Evolutionary conservation across 2,329 filamentous ascomycete genomes (phyloP), one percentile per base, ranked within the genome.

Genomic region (Diaporthe aspalathi): DNA sequence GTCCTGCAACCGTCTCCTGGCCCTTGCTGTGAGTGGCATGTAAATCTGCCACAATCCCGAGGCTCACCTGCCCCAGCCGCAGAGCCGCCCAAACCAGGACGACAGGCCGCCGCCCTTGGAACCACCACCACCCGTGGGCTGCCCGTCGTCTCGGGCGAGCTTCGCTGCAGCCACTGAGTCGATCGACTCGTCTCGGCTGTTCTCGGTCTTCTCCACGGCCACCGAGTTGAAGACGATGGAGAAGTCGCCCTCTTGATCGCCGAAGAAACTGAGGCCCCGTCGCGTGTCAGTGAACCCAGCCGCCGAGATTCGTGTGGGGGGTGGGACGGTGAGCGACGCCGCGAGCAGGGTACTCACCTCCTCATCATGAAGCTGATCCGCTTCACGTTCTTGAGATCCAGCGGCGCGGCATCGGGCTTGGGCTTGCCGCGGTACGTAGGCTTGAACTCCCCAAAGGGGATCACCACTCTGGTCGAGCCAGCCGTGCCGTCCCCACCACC

Each of bases 301-400:
- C 9, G 2, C n/a, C 12, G 16, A 38, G 11, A 22, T 1, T 22
- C 2, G 11, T 17, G 3, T 9, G 11, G 7, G 14, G n/a, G 12
- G 14, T 14, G 32, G 47, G 20, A 12, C 24, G 38, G 7, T 11
- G 32, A 5, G 29, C 49, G 53, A 22, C n/a, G 40, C 43, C 27
- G 14, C 20, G 20, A 14, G 20, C 54, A 62, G 16, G 60, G 24
- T 5, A 78, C 83, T 71, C 80, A 94, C 93, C 93, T 96, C 79
- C 94, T 84, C 85, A 93, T 92, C 93, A 96, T 95, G 72, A 96
- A 84, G 65, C 90, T 91, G 38, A 95, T 83, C 57, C 92, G 85
- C 81, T 88, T 92, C 49, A 96, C 84, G 53, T 84, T 83, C 60
- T 83, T 84, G 73, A 87, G 76, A 75, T 94, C 84, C 75, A 96